Conservation (phyloP, 1,284 basidiomycete genomes). For the Moesziomyces sp. region DNA sequence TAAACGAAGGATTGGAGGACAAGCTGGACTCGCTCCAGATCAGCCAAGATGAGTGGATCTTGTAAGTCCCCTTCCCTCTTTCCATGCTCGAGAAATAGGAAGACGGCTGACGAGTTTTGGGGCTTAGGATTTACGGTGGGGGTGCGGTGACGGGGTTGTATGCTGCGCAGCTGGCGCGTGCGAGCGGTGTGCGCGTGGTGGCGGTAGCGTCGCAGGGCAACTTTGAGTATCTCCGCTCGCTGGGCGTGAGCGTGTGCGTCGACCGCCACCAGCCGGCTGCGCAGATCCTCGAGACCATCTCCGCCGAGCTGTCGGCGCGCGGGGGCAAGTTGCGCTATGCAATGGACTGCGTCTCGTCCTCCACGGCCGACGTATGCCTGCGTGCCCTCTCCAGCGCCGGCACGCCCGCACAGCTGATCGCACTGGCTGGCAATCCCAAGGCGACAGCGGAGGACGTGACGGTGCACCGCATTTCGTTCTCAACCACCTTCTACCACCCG, state of each 20-base stretch:
- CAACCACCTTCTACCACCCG: slow-evolving; percentile 56
- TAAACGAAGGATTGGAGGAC: neutral
- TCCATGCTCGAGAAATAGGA: neutral
- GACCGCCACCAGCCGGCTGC: slow-evolving; percentile 37
- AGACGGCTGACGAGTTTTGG: neutral
- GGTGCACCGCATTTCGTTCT: slow-evolving; percentile 59
- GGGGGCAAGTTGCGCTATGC: slow-evolving; percentile 39
- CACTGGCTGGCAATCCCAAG: slow-evolving; percentile 58
- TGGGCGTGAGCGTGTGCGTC: slow-evolving; percentile 48
- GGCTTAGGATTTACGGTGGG: slow-evolving; percentile 52
- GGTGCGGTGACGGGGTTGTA: slow-evolving; percentile 62
- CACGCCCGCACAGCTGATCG: slow-evolving; percentile 35
- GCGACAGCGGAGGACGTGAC: slow-evolving; percentile 8
- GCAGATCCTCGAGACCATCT: slow-evolving; percentile 32
- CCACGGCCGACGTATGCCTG: slow-evolving; percentile 43
- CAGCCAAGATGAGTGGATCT: slow-evolving; percentile 28
- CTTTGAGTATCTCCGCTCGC: slow-evolving; percentile 46
- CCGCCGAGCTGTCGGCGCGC: slow-evolving; percentile 1
- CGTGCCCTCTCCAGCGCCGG: slow-evolving; percentile 10
- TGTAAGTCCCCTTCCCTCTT: slow-evolving; percentile 24
- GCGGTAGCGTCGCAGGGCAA: slow-evolving; percentile 50
- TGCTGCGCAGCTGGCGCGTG: slow-evolving; percentile 46
- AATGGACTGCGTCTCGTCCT: slow-evolving; percentile 56
- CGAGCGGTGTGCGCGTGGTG: slow-evolving; percentile 41
- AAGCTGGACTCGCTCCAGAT: slow-evolving; percentile 1